phyloP scores from a whole-genome alignment of 169 alveolate species.

The Cryptosporidium viatorum region DNA sequence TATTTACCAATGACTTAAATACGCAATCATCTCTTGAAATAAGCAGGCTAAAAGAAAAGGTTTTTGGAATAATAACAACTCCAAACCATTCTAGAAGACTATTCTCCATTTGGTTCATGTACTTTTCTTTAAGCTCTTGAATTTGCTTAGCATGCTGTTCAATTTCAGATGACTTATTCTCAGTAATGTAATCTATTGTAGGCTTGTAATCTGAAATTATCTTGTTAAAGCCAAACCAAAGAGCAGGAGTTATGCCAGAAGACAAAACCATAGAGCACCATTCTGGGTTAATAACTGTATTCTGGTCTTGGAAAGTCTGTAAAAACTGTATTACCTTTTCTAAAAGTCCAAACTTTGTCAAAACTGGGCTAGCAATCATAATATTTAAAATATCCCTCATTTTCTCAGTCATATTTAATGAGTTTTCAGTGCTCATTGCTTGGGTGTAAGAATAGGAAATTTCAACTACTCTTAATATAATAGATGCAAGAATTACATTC shows the following conservation, averaged over 20 bases:
- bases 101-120: conserved; percentile 53
- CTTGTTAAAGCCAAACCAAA: conserved; percentile 56
- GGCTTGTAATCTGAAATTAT: conserved; percentile 33
- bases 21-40: conserved; percentile 42
- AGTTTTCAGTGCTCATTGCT: neutral
- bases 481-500: neutral
- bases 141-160: conserved; percentile 24
- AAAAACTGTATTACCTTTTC: conserved; percentile 9
- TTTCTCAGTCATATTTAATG: neutral
- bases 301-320: neutral
- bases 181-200: conserved; percentile 50
- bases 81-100: conserved; percentile 67
- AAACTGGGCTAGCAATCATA: conserved; percentile 12
- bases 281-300: neutral
- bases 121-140: conserved; percentile 15
- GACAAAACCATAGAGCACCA: conserved; percentile 18
- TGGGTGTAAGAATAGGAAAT: neutral
- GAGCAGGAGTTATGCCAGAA: conserved; percentile 34
- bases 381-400: conserved; percentile 13
- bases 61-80: conserved; percentile 5
- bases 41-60: neutral
- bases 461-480: conserved; percentile 14
- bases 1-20: neutral
- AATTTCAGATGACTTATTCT: conserved; percentile 22
- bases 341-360: neutral